Conservation (phyloP, 768 basidiomycete species). For the Suillus decipiens region DNA sequence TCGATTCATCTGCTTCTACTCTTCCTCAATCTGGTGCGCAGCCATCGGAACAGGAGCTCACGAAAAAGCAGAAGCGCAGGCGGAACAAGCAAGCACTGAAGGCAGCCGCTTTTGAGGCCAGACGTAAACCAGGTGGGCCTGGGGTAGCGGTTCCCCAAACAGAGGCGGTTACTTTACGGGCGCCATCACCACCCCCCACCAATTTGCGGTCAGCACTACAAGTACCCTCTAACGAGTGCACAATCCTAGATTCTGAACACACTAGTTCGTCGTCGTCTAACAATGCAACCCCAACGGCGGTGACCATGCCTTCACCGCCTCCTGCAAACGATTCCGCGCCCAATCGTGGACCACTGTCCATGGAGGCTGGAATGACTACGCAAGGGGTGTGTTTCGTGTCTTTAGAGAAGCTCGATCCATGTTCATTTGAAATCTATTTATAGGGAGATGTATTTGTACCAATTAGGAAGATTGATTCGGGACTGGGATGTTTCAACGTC, state of each 20-base stretch:
- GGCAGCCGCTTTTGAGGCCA: not conserved
- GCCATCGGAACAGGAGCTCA: not conserved
- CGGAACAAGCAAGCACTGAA: not conserved
- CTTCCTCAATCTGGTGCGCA: not conserved
- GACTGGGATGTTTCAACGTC: constrained; percentile 26
- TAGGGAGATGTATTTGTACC: constrained; percentile 31
- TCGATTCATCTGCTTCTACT: no score
- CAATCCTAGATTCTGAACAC: not conserved
- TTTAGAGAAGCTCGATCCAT: no score
- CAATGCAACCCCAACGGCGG: not conserved
- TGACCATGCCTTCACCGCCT: not conserved
- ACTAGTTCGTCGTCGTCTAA: not conserved
- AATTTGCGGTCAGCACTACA: not conserved
- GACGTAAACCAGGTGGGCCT: not conserved
- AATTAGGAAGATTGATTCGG: constrained; percentile 17
- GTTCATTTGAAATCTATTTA: not conserved
- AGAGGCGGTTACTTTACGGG: not conserved
- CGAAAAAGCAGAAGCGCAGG: not conserved
- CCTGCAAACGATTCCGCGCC: not conserved
- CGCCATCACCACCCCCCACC: not conserved
- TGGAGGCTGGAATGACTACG: constrained; percentile 1
- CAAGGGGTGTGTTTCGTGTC: constrained; percentile 2
- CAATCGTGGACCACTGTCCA: not conserved
- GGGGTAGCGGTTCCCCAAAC: not conserved
- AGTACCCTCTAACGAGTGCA: not conserved